A percentile compares a stretch with the other conserved stretches of the same genome.
Conservation (phyloP, 202 grass and related monocot species). For the Panicum hallii region DNA sequence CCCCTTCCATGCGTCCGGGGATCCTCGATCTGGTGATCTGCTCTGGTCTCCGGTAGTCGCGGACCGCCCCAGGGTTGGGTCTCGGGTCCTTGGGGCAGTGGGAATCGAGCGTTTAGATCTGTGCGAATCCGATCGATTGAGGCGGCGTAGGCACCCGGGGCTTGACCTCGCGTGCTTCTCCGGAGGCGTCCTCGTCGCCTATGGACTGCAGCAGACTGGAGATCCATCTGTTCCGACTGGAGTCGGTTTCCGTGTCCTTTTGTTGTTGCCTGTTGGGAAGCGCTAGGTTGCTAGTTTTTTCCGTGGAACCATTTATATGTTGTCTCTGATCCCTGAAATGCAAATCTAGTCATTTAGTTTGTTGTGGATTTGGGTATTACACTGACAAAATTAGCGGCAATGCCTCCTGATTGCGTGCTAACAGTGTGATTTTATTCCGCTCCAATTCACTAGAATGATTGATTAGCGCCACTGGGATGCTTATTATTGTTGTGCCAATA, state of each 20-base stretch:
- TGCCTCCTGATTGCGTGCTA: not conserved
- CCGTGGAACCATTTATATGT: not conserved
- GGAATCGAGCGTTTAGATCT: not conserved
- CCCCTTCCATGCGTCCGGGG: not conserved
- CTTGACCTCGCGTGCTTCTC: not conserved
- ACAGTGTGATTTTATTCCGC: not conserved
- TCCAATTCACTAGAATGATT: not conserved
- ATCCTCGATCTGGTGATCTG: slow-evolving; percentile 34
- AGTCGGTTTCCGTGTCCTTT: not conserved
- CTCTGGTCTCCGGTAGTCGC: slow-evolving; percentile 33
- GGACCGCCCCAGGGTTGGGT: not conserved
- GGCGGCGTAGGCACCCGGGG: too few relatives aligned
- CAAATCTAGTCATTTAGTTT: not conserved
- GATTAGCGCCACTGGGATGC: not conserved
- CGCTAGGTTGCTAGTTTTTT: not conserved
- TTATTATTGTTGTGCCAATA: not conserved
- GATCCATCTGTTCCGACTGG: not conserved
- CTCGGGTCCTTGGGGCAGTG: not conserved
- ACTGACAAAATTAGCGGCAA: not conserved
- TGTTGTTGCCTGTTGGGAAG: not conserved
- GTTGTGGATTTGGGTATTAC: not conserved
- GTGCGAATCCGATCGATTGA: slow-evolving; percentile 15
- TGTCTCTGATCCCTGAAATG: not conserved
- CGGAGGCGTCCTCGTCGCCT: too few relatives aligned
- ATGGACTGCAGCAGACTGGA: not conserved